Base-by-base conservation (phyloP, 2,329 filamentous ascomycete species). In the Sporothrix mexicana region DNA sequence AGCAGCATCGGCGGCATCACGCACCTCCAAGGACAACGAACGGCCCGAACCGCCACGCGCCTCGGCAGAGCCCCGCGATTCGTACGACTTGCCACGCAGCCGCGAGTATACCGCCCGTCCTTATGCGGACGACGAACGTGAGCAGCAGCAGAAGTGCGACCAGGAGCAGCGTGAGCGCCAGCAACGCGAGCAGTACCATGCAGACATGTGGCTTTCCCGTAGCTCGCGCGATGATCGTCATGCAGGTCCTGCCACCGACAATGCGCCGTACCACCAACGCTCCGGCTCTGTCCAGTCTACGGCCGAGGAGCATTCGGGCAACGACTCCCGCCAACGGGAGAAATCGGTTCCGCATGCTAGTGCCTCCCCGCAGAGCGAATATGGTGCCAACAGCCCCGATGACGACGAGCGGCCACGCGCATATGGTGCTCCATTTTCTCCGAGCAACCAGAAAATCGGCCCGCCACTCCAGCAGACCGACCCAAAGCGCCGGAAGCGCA, bases 401-500 rank as follows among this genome's bases (percentile, higher is more conserved):
- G 86, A 82, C 4, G 87, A 88, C 13, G 87, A 88, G 45, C 79
- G 78, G 67, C 80, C 82, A 23, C 79, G 80, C 17, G 77, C 83
- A 64, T 85, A 85, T 72, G 80, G 82, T 76, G 80, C 78, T 75
- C 76, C 83, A 17, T 88, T 86, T 76, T 84, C 82, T 2, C 80
- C 84, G 2, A 84, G 64, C 23, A 73, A 87, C 59, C 84, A 85
- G 74, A 83, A 84, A 72, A 85, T 86, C 67, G 82, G 82, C 0
- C 77, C 85, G 43, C 68, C 71, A 3, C n/a, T 67, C 7, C 81
- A 88, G 49, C 87, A 89, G 77, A 86, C 87, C 5, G 89, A 91
- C 76, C 85, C 87, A 3, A 92, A 92, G 81, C 92, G 92, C 80
- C 84, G 91, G 67, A 93, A 93, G 81, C 87, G 91, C 53, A 93